These are phyloP conservation scores for Mrakia blollopis DNA, from an alignment of 768 basidiomycete species.

Conservation along the genomic window DNA sequence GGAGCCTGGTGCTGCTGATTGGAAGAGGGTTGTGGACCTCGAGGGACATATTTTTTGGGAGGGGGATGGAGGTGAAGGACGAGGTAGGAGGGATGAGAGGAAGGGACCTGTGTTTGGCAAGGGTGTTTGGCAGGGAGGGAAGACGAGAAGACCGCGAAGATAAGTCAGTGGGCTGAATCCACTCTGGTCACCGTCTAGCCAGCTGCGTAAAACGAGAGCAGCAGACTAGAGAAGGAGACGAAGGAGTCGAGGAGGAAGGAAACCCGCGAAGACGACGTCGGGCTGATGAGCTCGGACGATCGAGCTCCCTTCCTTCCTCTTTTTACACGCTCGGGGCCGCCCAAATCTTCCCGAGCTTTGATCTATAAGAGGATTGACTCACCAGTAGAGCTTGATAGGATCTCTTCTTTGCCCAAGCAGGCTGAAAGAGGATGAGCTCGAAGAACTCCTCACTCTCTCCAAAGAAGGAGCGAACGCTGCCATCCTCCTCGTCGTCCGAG, in stretches of 20 bases:
- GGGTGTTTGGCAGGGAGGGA: background rate
- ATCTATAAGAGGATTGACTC: background rate
- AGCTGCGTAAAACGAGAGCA: no score
- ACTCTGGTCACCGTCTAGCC: background rate
- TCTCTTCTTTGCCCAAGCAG: conserved; percentile 1
- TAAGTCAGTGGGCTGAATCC: no score
- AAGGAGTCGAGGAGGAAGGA: no score
- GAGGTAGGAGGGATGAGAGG: conserved; percentile 24
- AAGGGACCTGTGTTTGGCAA: conserved; percentile 3
- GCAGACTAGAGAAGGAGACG: no score
- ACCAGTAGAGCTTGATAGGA: conserved; percentile 21
- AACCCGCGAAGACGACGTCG: no score
- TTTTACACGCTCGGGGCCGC: no score
- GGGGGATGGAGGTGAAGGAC: conserved; percentile 29
- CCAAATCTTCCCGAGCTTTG: no score
- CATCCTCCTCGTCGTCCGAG: background rate
- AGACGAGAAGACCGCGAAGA: background rate
- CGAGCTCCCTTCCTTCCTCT: no score
- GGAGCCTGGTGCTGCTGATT: background rate
- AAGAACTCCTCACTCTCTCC: conserved; percentile 6
- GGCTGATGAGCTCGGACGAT: no score
- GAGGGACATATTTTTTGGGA: conserved; percentile 14
- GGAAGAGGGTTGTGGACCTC: background rate
- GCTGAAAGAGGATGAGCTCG: conserved; percentile 17
- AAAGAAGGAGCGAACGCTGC: conserved; percentile 13